Evolutionary conservation across 768 basidiomycete species (phyloP), one percentile per base, ranked within the genome.

Genomic region (Naganishia kalamii): DNA sequence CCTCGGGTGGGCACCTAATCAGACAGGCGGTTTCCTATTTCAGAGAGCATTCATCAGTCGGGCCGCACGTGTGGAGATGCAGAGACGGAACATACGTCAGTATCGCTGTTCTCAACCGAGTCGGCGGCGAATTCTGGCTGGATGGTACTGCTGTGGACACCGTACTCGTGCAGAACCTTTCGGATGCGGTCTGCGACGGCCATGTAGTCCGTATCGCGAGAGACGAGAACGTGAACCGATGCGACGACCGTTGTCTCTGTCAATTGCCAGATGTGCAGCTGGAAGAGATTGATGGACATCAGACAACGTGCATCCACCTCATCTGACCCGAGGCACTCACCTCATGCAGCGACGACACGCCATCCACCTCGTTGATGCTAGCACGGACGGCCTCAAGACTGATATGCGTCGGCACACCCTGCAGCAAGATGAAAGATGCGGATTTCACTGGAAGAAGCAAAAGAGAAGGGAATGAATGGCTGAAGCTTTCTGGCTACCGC

Each of bases 261-360:
- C 51, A 99, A 84, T 73, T 94, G 92, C 96, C 96, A 99, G 60
- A 98, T 85, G 79, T 99, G 96, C 29, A 99, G 83, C 74, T 97
- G 91, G 46, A 8, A 33, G 2, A 51, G 29, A n/a, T n/a, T n/a
- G 23, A 40, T 21, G 21, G 47, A 11, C 10, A 33, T 32, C 33
- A 51, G 32, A n/a, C 47, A 15, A n/a, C 23, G 10, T 23, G 32
- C 0, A 21, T 1, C 21, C 15, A 41, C 25, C 32, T 10, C 41
- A 19, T 11, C 23, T 15, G n/a, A 17, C 6, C 23, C 33, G 30
- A 21, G 25, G 21, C n/a, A 51, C 65, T 63, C 60, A 67, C 62
- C 71, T 80, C 78, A 72, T 98, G 96, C 30, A 98, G 81, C 25
- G 88, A 89, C 60, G 87, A 79, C 29, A 93, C 96, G 51, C 96